Percentiles rank a stretch among this genome's conserved stretches.
These are phyloP conservation scores for Lepidopterella palustris DNA, from an alignment of 495 filamentous ascomycete genomes.

Conservation along the genomic window DNA sequence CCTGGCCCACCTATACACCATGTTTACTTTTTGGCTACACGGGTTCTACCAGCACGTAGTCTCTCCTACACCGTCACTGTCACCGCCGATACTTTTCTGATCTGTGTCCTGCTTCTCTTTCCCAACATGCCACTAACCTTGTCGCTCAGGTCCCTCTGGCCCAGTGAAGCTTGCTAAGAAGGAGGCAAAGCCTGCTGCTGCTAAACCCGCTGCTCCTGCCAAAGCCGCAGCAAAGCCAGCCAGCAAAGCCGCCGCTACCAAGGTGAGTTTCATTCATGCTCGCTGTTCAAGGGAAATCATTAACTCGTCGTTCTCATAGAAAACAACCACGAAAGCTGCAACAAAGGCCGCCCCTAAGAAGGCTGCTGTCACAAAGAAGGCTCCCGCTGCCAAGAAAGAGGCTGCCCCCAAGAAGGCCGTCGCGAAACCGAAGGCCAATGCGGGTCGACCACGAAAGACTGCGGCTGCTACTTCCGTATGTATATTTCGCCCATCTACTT, in stretches of 20 bases:
- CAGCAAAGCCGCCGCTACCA: conserved; percentile 44
- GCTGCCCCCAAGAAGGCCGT: conserved; percentile 39
- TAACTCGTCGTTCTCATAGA: conserved; percentile 9
- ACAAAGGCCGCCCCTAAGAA: conserved; percentile 44
- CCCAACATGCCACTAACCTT: conserved; percentile 38
- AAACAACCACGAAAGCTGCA: conserved; percentile 37
- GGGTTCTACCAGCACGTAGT: background rate
- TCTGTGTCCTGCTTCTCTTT: background rate
- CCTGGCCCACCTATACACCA: background rate
- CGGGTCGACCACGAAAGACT: conserved; percentile 19
- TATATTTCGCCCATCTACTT: background rate
- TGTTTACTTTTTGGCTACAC: conserved; percentile 11
- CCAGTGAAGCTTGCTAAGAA: conserved; percentile 97
- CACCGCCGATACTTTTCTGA: background rate
- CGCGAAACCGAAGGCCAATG: conserved; percentile 35
- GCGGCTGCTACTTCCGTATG: conserved; percentile 11
- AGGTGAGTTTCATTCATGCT: conserved; percentile 25
- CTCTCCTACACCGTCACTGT: conserved; percentile 5
- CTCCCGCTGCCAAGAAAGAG: conserved; percentile 46
- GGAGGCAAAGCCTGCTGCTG: conserved; percentile 36
- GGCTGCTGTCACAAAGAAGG: conserved; percentile 44
- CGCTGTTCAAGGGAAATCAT: background rate
- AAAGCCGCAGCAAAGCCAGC: conserved; percentile 45
- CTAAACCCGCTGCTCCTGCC: conserved; percentile 34
- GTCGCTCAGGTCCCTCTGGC: conserved; percentile 68